Evolutionary conservation across 306 rosid species (phyloP), one percentile per base, ranked within the genome.

Genomic region (Trifolium dubium): DNA sequence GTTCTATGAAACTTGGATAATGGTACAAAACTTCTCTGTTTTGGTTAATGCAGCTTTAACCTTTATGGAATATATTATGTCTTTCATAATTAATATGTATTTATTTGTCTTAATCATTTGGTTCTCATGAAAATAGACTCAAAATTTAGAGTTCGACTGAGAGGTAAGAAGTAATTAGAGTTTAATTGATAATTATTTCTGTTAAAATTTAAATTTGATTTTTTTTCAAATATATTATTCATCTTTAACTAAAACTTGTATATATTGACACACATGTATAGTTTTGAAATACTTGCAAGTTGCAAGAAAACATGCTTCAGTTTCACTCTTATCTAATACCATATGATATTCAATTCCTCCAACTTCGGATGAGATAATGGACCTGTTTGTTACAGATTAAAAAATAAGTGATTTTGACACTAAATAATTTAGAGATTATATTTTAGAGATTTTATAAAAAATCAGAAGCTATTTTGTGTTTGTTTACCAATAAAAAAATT

Each of bases 41-140:
- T 39, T 67, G 4, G 78, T 71, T 64, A 55, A 79, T 70, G 79
- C 78, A 76, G 43, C 59, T 73, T 79, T 63, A 5, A 59, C 69
- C 72, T 75, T 75, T 75, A 4, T 35, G 40, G 30, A 29, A 8
- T 18, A 73, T 61, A 23, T 17, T 1, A 7, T 53, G 11, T 51
- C 11, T 51, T 51, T 49, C 6, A 14, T 40, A 43, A 43, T 11
- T 11, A 1, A 43, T 43, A 11, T 37, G 8, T 9, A 43, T 10
- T 43, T 10, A 3, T 43, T 11, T 10, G 4, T 43, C 4, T 43
- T 43, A 10, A 43, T 5, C 0, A 1, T 11, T 3, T 13, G 50
- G 50, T 12, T 44, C 0, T 12, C 6, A 4, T 1, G 6, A 13
- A 44, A 44, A 11, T 2, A 4, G 2, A 44, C 1, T 4, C 14